Base-by-base conservation (phyloP, 2,329 filamentous ascomycete species). In the Clonostachys rhizophaga region DNA sequence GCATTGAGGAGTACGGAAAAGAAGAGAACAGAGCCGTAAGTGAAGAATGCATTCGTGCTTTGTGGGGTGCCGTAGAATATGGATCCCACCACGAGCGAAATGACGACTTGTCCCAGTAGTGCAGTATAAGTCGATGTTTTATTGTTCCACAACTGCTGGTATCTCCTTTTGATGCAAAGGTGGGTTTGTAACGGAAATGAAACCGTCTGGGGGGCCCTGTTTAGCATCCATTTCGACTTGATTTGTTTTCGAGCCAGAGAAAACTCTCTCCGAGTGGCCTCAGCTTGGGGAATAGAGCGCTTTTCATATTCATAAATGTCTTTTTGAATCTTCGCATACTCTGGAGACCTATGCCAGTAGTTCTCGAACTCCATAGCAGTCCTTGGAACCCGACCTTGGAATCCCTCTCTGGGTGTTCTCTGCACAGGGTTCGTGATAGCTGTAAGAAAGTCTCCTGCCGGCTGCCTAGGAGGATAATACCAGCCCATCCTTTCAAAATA, bases 381-480 rank as follows among this genome's bases (percentile, higher is more conserved):
- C 14, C 49, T 35, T 8, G 84, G 84, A 0, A 80, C 76, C 11
- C 70, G 76, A 3, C 69, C 66, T 55, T 86, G 78, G 46, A 69
- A 75, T 6, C 79, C 81, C 6, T 70, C 63, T 34, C 79, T 74
- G 56, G 84, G 81, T n/a, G 76, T 69, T 39, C 85, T 74, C 54
- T 87, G 84, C 4, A 72, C 74, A 1, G 81, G 77, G 56, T 87
- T 84, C 1, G 84, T 88, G 40, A 86, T 73, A 1, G 79, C 81
- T 3, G 86, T 89, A 30, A 89, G 64, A 64, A 89, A 89, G 59
- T 89, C 86, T 2, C 84, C 78, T 0, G 84, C 87, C 0, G 85
- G 89, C 52, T 82, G 64, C 5, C 70, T 58, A 1, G 60, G 55
- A 0, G 68, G 66, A 17, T 62, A 44, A 3, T 40, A 34, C 34